Percentiles rank a stretch among this genome's conserved stretches.
phyloP scores from a whole-genome alignment of 441 rosid genomes.

The Macaranga tanarius region DNA sequence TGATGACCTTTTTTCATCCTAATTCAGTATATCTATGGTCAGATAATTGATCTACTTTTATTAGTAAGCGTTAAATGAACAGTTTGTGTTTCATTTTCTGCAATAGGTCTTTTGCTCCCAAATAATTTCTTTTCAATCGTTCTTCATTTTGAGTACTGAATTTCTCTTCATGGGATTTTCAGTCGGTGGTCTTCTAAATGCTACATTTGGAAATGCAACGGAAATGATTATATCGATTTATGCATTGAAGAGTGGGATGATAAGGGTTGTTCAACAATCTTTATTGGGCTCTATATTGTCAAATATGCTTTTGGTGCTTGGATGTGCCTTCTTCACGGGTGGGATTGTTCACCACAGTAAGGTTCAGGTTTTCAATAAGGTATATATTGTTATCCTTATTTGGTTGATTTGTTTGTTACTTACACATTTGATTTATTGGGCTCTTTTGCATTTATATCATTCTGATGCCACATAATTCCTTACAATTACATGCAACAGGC shows the following conservation, averaged over 20 bases:
- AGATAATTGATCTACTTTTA: too few species aligned
- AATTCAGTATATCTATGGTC: too few species aligned
- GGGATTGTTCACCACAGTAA: slow-evolving; percentile 59
- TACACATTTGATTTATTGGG: too few species aligned
- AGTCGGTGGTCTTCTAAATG: slow-evolving; percentile 95
- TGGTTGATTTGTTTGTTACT: too few species aligned
- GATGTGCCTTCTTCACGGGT: slow-evolving; percentile 88
- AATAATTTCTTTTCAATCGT: neutral
- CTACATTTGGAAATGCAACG: slow-evolving; percentile 93
- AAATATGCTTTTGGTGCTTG: slow-evolving; percentile 90
- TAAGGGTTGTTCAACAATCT: slow-evolving; percentile 83
- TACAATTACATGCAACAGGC: slow-evolving; percentile 40
- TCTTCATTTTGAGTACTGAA: neutral
- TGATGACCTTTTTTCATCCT: too few species aligned
- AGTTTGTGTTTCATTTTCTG: too few species aligned
- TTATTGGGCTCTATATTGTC: slow-evolving; percentile 86
- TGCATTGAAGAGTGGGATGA: slow-evolving; percentile 80
- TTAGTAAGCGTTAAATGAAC: too few species aligned
- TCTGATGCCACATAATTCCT: too few species aligned
- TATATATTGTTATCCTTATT: slow-evolving; percentile 26
- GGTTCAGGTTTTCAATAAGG: slow-evolving; percentile 83
- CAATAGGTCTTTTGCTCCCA: too few species aligned
- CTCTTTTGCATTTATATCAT: too few species aligned
- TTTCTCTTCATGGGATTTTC: slow-evolving; percentile 25
- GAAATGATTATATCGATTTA: slow-evolving; percentile 81